These are phyloP conservation scores for Trichothecium roseum DNA, from an alignment of 2,329 filamentous ascomycete species.

Conservation along the genomic window DNA sequence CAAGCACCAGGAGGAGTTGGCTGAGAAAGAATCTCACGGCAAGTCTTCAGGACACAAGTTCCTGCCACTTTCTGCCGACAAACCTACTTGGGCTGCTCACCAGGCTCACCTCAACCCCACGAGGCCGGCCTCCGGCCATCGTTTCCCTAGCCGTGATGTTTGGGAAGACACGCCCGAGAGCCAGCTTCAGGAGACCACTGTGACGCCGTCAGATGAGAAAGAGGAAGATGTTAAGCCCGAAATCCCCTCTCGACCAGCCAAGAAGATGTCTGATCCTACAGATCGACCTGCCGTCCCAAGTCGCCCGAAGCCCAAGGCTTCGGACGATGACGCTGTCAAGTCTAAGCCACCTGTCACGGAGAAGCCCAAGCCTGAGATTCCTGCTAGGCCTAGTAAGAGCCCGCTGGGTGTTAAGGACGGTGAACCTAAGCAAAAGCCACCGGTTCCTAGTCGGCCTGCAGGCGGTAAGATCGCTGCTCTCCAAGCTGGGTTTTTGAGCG, in stretches of 20 bases:
- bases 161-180: constrained; percentile 93
- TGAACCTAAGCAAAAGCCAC: constrained; percentile 48
- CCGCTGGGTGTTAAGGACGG: constrained; percentile 41
- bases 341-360: constrained; percentile 34
- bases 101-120: constrained; percentile 40
- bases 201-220: constrained; percentile 29
- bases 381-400: constrained; percentile 50
- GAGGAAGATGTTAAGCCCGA: constrained; percentile 13
- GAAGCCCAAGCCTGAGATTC: constrained; percentile 49
- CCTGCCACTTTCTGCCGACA: constrained; percentile 24
- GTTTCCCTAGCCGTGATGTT: constrained; percentile 85
- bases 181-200: constrained; percentile 66
- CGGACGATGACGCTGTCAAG: constrained; percentile 24
- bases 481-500: constrained; percentile 85
- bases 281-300: constrained; percentile 37
- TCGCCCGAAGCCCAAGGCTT: constrained; percentile 41
- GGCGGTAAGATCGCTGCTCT: constrained; percentile 85
- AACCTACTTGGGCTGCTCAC: constrained; percentile 33
- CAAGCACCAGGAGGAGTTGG: constrained; percentile 54
- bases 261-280: constrained; percentile 21
- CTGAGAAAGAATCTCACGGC: constrained; percentile 38
- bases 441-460: constrained; percentile 62
- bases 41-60: constrained; percentile 20
- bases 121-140: constrained; percentile 49
- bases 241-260: constrained; percentile 20